These are phyloP conservation scores for Xanthoconium stramineum DNA, from an alignment of 768 basidiomycete species.

Conservation along the genomic window DNA sequence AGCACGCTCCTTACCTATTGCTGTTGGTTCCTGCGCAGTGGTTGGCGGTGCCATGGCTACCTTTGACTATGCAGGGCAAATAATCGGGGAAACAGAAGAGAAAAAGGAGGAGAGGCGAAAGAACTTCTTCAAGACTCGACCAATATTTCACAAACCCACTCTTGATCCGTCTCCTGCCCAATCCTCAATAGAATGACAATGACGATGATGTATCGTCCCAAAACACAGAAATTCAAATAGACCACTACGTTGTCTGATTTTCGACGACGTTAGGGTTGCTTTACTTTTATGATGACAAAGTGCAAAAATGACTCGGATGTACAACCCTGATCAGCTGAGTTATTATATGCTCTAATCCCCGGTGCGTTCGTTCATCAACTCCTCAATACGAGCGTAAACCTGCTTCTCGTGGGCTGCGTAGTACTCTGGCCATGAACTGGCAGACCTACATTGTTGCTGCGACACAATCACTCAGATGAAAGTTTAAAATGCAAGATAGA, in stretches of 20 bases:
- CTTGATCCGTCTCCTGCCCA: slow-evolving; percentile 13
- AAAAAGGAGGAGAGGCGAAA: slow-evolving; percentile 66
- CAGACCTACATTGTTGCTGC: slow-evolving; percentile 42
- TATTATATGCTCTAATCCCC: slow-evolving; percentile 3
- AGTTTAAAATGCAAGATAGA: neutral
- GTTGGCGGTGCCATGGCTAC: slow-evolving; percentile 79
- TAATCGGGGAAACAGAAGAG: slow-evolving; percentile 45
- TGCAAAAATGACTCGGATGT: neutral
- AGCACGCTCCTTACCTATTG: slow-evolving; percentile 85
- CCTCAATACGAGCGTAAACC: slow-evolving; percentile 42
- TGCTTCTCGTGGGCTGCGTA: slow-evolving; percentile 43
- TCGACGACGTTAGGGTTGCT: neutral
- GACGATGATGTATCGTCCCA: slow-evolving; percentile 5
- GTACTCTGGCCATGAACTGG: slow-evolving; percentile 48
- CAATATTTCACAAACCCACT: slow-evolving; percentile 33
- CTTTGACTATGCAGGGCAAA: slow-evolving; percentile 74
- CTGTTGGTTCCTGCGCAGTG: slow-evolving; percentile 72
- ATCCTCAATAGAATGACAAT: slow-evolving; percentile 19
- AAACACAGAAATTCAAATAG: slow-evolving; percentile 14
- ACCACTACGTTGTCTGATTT: slow-evolving; percentile 1
- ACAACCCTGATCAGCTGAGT: neutral
- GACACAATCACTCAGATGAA: neutral
- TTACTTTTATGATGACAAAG: slow-evolving; percentile 1
- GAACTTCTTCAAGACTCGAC: slow-evolving; percentile 79
- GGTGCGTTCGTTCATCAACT: slow-evolving; percentile 21